These are phyloP conservation scores for Glonium stellatum DNA, from an alignment of 495 filamentous ascomycete genomes.

Conservation along the genomic window DNA sequence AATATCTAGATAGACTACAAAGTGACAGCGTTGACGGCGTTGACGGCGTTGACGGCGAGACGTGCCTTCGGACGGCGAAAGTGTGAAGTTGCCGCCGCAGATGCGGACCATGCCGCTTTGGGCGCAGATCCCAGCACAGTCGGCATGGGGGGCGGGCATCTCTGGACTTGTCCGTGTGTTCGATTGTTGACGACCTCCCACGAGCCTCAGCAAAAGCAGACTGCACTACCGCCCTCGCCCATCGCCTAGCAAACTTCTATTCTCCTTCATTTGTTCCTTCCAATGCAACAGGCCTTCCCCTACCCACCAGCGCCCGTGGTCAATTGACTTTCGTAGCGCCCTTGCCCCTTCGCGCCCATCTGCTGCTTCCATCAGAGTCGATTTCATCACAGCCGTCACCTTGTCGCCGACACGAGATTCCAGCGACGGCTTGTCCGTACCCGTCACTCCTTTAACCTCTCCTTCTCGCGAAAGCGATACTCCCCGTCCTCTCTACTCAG, in stretches of 20 bases:
- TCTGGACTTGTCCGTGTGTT: too few relatives aligned
- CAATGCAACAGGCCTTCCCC: constrained; percentile 1
- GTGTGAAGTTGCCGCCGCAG: not conserved
- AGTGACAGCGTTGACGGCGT: not conserved
- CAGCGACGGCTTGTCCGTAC: constrained; percentile 62
- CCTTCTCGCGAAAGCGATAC: constrained; percentile 30
- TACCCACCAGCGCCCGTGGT: constrained; percentile 2
- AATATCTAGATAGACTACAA: not conserved
- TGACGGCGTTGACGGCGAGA: not conserved
- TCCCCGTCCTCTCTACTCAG: constrained; percentile 53
- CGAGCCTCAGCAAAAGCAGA: not conserved
- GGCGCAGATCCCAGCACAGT: not conserved
- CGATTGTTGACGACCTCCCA: constrained; percentile 1
- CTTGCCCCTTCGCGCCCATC: constrained; percentile 20
- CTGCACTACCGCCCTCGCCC: not conserved
- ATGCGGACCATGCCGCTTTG: not conserved
- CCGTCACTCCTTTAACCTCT: constrained; percentile 40
- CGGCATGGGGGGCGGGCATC: not conserved
- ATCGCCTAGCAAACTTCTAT: not conserved
- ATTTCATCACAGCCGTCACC: constrained; percentile 41
- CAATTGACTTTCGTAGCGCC: constrained; percentile 24
- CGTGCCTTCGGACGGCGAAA: not conserved
- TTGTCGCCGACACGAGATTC: constrained; percentile 63
- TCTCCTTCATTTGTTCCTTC: not conserved
- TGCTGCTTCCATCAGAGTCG: constrained; percentile 17